Conservation (phyloP, 2,329 filamentous ascomycete species). For the Dactylellina cionopaga region DNA sequence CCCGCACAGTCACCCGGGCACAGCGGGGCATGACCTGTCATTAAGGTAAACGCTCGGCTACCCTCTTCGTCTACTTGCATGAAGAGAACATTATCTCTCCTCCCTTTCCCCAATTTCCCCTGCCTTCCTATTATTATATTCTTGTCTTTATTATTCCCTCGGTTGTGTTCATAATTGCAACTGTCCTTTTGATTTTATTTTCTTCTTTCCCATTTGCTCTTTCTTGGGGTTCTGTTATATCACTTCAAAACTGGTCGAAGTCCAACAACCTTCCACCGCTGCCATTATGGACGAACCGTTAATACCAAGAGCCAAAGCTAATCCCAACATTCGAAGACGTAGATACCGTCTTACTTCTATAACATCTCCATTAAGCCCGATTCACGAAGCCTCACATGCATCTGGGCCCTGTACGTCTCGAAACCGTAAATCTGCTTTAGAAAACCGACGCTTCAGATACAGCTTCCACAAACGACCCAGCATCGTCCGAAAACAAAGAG, state of each 20-base stretch:
- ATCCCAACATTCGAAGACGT: slow-evolving; percentile 34
- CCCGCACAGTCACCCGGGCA: slow-evolving; percentile 37
- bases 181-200: background rate
- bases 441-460: slow-evolving; percentile 31
- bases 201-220: background rate
- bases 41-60: slow-evolving; percentile 52
- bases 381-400: slow-evolving; percentile 38
- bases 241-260: slow-evolving; percentile 8
- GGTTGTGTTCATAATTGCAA: background rate
- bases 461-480: slow-evolving; percentile 36
- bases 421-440: slow-evolving; percentile 30
- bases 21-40: slow-evolving; percentile 49
- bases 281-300: slow-evolving; percentile 30
- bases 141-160: background rate
- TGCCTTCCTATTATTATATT: slow-evolving; percentile 5
- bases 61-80: slow-evolving; percentile 53
- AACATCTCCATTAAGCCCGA: slow-evolving; percentile 41
- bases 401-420: slow-evolving; percentile 30
- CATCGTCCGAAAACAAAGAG: slow-evolving; percentile 19
- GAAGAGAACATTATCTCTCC: slow-evolving; percentile 40
- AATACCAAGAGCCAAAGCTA: slow-evolving; percentile 25
- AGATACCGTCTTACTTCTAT: slow-evolving; percentile 46
- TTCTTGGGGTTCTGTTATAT: slow-evolving; percentile 21
- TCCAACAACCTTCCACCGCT: slow-evolving; percentile 1
- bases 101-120: slow-evolving; percentile 45